phyloP scores from a whole-genome alignment of 1,284 basidiomycete genomes.

The Fistulinella cinereoalba region DNA sequence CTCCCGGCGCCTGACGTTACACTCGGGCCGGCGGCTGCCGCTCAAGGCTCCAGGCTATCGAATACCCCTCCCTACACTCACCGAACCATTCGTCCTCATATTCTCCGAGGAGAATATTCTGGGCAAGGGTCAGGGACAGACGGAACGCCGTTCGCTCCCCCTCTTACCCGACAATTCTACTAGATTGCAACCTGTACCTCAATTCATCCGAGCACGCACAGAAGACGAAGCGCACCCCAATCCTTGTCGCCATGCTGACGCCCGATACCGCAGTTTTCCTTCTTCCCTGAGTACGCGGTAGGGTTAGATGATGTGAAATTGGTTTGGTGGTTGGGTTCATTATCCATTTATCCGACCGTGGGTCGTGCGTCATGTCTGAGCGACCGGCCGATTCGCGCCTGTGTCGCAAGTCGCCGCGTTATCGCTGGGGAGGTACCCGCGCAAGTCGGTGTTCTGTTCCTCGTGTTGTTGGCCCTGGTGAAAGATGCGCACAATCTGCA shows the following conservation, averaged over 20 bases:
- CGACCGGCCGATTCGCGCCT: neutral
- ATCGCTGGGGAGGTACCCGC: neutral
- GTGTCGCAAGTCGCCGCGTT: neutral
- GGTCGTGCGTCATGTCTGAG: neutral
- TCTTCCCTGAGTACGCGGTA: conserved; percentile 48
- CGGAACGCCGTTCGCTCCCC: conserved; percentile 48
- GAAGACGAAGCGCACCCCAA: neutral
- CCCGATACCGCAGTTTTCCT: neutral
- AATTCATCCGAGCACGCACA: neutral
- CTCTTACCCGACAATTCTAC: no score
- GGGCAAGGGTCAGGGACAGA: conserved; percentile 42
- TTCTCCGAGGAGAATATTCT: conserved; percentile 52
- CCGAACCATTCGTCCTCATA: conserved; percentile 22
- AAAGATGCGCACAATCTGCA: neutral
- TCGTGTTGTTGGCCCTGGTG: neutral
- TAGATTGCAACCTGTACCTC: no score
- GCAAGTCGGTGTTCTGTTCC: conserved; percentile 2
- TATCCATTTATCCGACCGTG: no score
- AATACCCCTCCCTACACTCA: neutral
- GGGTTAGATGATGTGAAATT: conserved; percentile 8
- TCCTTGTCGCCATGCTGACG: neutral
- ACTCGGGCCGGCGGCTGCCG: no score
- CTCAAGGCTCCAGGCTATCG: no score
- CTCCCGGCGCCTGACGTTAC: no score
- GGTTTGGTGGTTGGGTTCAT: neutral